Evolutionary conservation across 176 grass and related monocot species (phyloP), one percentile per base, ranked within the genome.

Genomic region (Avena insularis): DNA sequence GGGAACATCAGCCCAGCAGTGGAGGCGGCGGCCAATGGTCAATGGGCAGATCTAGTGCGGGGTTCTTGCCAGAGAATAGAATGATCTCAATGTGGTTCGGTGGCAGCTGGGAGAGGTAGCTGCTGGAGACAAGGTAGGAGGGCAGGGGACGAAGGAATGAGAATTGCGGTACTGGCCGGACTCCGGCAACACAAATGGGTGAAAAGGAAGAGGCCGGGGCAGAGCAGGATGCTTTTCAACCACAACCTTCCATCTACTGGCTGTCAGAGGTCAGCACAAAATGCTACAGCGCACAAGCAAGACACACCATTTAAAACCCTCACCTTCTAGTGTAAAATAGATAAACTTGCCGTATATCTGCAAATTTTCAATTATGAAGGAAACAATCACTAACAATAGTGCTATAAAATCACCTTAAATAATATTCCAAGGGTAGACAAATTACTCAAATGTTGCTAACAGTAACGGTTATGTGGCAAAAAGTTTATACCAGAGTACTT

Each of bases 271-370:
- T 53, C 47, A 53, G 72, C 21, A 31, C 72, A 53, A 75, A 75
- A 75, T 10, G 47, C 2, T 51, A 53, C 21, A 13, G 7, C n/a
- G 72, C 72, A 75, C 13, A 5, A 75, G 72, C 48, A 51, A 75
- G 46, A 53, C 13, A 4, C 20, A 2, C 17, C 12, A 50, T 31
- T 75, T 67, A 35, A 71, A 75, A 53, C 29, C 21, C 53, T 75
- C 47, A 53, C 23, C 13, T 31, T 75, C 53, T 75, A 29, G 11
- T 75, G 72, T 75, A 78, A 83, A 54, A 56, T 55, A 21, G 33
- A 65, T 65, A 27, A 48, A 35, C 9, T 49, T 2, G 8, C 0
- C 23, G 4, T 29, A 50, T 29, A 20, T 77, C 81, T 83, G 15
- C 51, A 43, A 14, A 79, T 62, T 12, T 79, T 12, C 20, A n/a